Evolutionary conservation across 805 yeast genomes (phyloP).

Genomic region (Spathaspora gorwiae): DNA sequence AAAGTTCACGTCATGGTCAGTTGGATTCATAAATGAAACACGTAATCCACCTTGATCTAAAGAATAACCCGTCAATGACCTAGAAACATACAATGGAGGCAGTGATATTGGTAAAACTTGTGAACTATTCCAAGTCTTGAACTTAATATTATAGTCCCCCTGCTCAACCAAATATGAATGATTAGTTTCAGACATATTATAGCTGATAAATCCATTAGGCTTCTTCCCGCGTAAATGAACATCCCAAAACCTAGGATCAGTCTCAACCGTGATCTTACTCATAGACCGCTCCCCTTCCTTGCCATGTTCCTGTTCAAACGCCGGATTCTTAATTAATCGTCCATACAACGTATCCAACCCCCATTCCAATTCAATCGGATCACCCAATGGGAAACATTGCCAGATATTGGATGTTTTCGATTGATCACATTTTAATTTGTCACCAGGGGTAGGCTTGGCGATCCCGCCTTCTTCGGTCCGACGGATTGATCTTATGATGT

Average conservation of each 20-base stretch:
- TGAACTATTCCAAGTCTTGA: slow-evolving; percentile 44
- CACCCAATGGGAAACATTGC: slow-evolving; percentile 76
- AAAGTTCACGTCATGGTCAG: slow-evolving; percentile 40
- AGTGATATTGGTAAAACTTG: slow-evolving; percentile 30
- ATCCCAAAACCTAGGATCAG: slow-evolving; percentile 8
- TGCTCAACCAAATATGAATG: slow-evolving; percentile 10
- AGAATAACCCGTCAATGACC: slow-evolving; percentile 88
- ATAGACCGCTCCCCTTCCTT: slow-evolving; percentile 46
- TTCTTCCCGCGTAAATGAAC: slow-evolving; percentile 2
- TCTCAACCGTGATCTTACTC: slow-evolving; percentile 16
- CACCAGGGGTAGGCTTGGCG: slow-evolving; percentile 74
- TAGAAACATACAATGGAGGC: slow-evolving; percentile 69
- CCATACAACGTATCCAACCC: slow-evolving; percentile 68
- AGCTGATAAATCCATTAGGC: slow-evolving; percentile 6
- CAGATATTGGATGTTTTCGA: slow-evolving; percentile 54
- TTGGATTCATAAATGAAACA: slow-evolving; percentile 69
- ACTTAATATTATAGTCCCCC: slow-evolving; percentile 29
- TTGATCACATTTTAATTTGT: slow-evolving; percentile 68
- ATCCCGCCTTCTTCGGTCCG: slow-evolving; percentile 59
- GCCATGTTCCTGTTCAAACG: slow-evolving; percentile 46
- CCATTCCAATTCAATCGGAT: slow-evolving; percentile 44
- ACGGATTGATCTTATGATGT: slow-evolving; percentile 63
- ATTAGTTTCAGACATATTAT: slow-evolving; percentile 9
- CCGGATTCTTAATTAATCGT: slow-evolving; percentile 56
- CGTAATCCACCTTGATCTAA: slow-evolving; percentile 90